phyloP scores from a whole-genome alignment of 345 rosid genomes.

The Populus simonii region DNA sequence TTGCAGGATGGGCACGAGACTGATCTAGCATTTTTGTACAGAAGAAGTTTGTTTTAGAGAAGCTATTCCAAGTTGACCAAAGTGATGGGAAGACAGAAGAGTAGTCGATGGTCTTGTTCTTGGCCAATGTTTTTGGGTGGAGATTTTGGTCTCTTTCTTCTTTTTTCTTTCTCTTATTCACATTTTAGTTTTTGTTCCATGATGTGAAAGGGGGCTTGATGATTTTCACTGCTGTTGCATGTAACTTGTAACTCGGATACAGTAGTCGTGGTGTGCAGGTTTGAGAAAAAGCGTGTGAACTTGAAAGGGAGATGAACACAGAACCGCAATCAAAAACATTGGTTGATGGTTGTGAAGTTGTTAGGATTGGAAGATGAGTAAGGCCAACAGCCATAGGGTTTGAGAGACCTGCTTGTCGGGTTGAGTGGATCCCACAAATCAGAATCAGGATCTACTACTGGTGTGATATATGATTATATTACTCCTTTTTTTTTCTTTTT shows the following conservation, averaged over 20 bases:
- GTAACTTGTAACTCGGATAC: not conserved
- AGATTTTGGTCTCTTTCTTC: slow-evolving; percentile 5
- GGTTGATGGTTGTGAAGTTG: slow-evolving; percentile 39
- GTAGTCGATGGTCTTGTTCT: slow-evolving; percentile 22
- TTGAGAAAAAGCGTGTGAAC: not conserved
- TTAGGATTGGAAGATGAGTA: slow-evolving; percentile 28
- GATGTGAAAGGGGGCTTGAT: slow-evolving; percentile 24
- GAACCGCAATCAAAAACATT: not conserved
- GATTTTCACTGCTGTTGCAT: slow-evolving; percentile 9
- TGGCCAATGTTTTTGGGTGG: slow-evolving; percentile 14
- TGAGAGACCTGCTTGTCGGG: slow-evolving; percentile 38
- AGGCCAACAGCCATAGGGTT: slow-evolving; percentile 47
- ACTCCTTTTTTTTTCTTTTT: not conserved
- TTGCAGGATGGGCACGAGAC: slow-evolving; percentile 19
- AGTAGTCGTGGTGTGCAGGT: not conserved
- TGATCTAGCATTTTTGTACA: slow-evolving; percentile 47
- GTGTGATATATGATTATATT: slow-evolving; percentile 35
- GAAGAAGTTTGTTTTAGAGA: slow-evolving; percentile 19
- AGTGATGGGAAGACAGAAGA: slow-evolving; percentile 16
- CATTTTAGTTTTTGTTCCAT: slow-evolving; percentile 21
- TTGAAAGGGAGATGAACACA: not conserved
- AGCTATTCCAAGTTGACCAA: slow-evolving; percentile 28
- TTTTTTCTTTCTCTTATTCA: not conserved
- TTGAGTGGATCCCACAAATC: slow-evolving; percentile 65
- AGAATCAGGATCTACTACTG: slow-evolving; percentile 48